A percentile compares a stretch with the other conserved stretches of the same genome.
phyloP scores from a whole-genome alignment of 495 filamentous ascomycete species.

The Neohortaea acidophila region DNA sequence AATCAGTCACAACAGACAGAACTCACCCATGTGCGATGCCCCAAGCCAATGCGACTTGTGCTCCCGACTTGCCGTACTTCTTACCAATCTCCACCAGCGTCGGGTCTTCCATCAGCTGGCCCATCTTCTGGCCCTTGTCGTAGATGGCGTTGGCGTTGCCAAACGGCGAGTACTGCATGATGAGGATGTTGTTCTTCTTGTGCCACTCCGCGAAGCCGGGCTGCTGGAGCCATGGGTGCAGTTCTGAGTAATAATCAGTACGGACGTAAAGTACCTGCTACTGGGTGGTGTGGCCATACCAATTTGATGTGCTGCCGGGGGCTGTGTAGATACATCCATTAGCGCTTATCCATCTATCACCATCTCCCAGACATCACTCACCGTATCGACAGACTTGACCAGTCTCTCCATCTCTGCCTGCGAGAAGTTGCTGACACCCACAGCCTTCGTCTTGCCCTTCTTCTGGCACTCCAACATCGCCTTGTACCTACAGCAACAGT shows the following conservation, averaged over 20 bases:
- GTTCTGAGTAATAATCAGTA: slow-evolving; percentile 1
- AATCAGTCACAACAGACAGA: too few relatives aligned
- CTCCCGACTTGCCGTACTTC: slow-evolving; percentile 45
- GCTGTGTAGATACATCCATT: neutral
- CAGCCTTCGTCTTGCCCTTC: slow-evolving; percentile 37
- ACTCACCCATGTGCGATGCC: slow-evolving; percentile 39
- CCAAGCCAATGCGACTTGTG: slow-evolving; percentile 51
- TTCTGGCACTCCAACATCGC: slow-evolving; percentile 3
- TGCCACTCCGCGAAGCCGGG: slow-evolving; percentile 41
- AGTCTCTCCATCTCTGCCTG: slow-evolving; percentile 51
- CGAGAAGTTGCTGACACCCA: slow-evolving; percentile 69
- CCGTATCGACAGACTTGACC: slow-evolving; percentile 41
- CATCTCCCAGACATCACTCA: slow-evolving; percentile 15
- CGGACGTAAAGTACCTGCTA: too few relatives aligned
- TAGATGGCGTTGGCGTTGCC: slow-evolving; percentile 59
- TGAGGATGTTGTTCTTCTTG: slow-evolving; percentile 39
- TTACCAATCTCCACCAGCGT: slow-evolving; percentile 44
- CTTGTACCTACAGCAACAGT: slow-evolving; percentile 2
- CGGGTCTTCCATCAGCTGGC: slow-evolving; percentile 46
- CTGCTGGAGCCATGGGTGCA: slow-evolving; percentile 41
- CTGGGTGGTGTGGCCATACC: neutral
- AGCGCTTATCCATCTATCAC: neutral
- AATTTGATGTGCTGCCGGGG: slow-evolving; percentile 10
- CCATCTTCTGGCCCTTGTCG: slow-evolving; percentile 31
- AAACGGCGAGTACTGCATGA: slow-evolving; percentile 53